Conservation (phyloP, 73 alveolate genomes). For the Tetrahymena malaccensis region DNA sequence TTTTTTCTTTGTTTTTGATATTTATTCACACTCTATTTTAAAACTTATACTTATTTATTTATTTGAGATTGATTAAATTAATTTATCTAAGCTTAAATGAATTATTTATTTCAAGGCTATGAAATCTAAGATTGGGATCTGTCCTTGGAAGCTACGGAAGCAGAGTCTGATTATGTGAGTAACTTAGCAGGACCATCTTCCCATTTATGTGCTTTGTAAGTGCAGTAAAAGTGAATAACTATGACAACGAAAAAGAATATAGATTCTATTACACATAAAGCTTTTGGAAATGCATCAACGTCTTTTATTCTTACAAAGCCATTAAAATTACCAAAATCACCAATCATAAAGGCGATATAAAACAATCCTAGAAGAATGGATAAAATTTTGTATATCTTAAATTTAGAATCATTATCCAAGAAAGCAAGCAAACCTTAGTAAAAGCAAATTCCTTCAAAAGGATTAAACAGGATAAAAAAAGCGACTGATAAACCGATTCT, state of each 20-base stretch:
- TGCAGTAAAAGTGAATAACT: background rate
- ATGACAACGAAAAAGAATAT: background rate
- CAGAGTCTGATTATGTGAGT: background rate
- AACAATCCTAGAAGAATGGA: background rate
- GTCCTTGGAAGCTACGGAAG: background rate
- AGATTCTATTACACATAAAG: background rate
- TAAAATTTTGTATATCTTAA: background rate
- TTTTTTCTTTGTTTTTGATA: background rate
- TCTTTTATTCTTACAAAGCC: background rate
- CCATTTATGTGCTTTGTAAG: background rate
- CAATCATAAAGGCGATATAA: background rate
- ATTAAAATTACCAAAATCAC: background rate
- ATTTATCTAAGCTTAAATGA: background rate
- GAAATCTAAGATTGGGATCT: background rate
- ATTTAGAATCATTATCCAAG: background rate
- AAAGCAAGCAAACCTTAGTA: background rate
- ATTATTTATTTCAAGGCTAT: background rate
- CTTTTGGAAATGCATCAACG: background rate
- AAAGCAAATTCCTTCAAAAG: background rate
- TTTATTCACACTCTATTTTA: background rate
- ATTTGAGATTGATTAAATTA: background rate
- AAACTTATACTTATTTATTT: background rate
- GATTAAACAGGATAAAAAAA: background rate
- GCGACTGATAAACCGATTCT: background rate
- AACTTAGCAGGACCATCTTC: background rate